Conservation (phyloP, 176 grass and related monocot species). For the Phoenix roebelenii region DNA sequence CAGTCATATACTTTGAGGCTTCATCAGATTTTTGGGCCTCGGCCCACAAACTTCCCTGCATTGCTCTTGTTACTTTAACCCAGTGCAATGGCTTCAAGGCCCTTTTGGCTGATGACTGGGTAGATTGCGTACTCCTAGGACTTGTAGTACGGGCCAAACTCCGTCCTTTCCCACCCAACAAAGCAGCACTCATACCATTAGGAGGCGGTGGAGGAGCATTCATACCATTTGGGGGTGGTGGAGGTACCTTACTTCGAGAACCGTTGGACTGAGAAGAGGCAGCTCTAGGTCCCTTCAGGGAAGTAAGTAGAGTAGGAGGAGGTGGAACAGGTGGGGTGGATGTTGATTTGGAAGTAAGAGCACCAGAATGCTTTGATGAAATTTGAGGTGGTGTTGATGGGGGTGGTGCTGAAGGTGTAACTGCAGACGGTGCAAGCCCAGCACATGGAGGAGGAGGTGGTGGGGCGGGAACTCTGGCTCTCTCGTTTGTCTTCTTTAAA, state of each 20-base stretch:
- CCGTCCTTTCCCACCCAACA: conserved; percentile 23
- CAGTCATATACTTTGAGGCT: conserved; percentile 39
- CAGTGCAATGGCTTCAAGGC: conserved; percentile 95
- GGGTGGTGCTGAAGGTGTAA: conserved; percentile 10
- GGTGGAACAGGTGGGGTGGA: conserved; percentile 2
- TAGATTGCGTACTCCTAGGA: conserved; percentile 43
- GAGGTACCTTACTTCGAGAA: conserved; percentile 22
- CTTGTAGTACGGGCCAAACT: conserved; percentile 6
- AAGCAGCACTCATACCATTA: conserved; percentile 20
- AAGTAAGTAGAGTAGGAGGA: background rate
- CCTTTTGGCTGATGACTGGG: conserved; percentile 44
- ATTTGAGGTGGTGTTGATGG: conserved; percentile 25
- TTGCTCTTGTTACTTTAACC: conserved; percentile 99
- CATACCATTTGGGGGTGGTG: conserved; percentile 26
- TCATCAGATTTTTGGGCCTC: conserved; percentile 74
- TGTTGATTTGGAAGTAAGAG: conserved; percentile 12
- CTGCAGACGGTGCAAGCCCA: background rate
- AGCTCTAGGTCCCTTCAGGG: conserved; percentile 1
- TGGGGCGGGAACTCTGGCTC: background rate
- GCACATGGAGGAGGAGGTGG: background rate
- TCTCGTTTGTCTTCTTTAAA: background rate
- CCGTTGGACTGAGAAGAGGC: too few species aligned
- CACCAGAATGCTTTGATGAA: background rate
- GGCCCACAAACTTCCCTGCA: conserved; percentile 94
- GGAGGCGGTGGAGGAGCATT: conserved; percentile 32